Evolutionary conservation across 1,284 basidiomycete species (phyloP), one percentile per base, ranked within the genome.

Genomic region (Tilletiaria anomala): DNA sequence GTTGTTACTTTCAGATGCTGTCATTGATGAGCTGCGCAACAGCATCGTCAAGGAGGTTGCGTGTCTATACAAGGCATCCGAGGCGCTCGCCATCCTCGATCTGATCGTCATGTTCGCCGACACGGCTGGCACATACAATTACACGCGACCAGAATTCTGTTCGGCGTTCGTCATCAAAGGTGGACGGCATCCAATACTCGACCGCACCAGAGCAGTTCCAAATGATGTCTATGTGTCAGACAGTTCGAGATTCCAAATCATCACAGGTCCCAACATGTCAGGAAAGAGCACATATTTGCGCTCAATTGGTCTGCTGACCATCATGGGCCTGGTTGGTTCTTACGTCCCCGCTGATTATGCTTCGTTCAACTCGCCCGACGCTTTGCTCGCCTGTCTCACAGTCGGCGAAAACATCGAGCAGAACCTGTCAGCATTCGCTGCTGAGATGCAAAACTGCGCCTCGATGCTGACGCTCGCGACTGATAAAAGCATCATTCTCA

Each of bases 231-330:
- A 39, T 22, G 33, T 35, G 12, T 36, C 38, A 4, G 40, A 42
- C 6, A 39, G 49, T 0, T 81, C 80, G 4, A 75, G 74, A 1
- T 73, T 87, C 21, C 50, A 48, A 2, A 43, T 62, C 11, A 56
- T 64, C 50, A 57, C 44, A 14, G 54, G 41, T 10, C 35, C 53
- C 78, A 79, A 64, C 39, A 51, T 54, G 43, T 39, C 54, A 73
- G 85, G 86, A 1, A 96, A 96, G 69, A 91, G 83, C 61, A 94
- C 88, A 0, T 89, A 88, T 58, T 71, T 96, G 8, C 76, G 79
- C 15, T 87, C 93, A 62, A 76, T 87, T 21, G 89, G 81, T 0
- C 72, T 94, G 2, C 70, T 94, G 35, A 75, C 77, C 0, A 72
- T 91, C 15, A 81, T 91, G 76, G 85, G 84, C 0, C 80, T 85